A percentile compares a stretch with the other conserved stretches of the same genome.
Evolutionary conservation across 2,329 filamentous ascomycete species (phyloP).

Genomic region (Phaeosphaeria sp.): DNA sequence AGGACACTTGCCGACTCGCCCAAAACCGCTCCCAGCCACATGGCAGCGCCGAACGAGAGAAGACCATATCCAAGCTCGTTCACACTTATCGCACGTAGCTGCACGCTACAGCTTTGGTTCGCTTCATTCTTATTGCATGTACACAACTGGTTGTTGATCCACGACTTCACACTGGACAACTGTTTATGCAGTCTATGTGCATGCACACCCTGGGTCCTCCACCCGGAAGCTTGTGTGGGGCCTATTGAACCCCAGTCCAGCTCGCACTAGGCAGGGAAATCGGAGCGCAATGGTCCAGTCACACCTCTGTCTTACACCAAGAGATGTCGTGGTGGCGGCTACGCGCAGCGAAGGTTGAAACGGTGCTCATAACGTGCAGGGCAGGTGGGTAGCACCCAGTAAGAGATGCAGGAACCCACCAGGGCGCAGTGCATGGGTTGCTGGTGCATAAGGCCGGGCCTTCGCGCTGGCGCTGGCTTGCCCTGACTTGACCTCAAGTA

Average conservation of each 20-base stretch:
- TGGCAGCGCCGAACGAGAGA: no score
- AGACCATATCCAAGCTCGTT: not conserved
- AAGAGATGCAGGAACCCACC: slow-evolving; percentile 41
- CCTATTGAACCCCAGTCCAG: slow-evolving; percentile 22
- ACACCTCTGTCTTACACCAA: slow-evolving; percentile 26
- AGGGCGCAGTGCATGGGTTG: slow-evolving; percentile 17
- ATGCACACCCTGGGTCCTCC: slow-evolving; percentile 21
- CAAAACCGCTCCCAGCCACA: not conserved
- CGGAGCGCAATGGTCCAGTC: slow-evolving; percentile 27
- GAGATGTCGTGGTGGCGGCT: slow-evolving; percentile 35
- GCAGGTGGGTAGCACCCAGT: slow-evolving; percentile 35
- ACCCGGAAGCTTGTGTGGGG: slow-evolving; percentile 24
- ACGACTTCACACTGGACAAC: slow-evolving; percentile 14
- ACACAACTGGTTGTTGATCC: not conserved
- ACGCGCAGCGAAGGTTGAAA: slow-evolving; percentile 31
- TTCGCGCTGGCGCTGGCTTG: slow-evolving; percentile 24
- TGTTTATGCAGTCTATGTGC: slow-evolving; percentile 23
- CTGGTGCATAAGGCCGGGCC: slow-evolving; percentile 40
- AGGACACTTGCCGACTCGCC: not conserved
- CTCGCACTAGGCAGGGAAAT: slow-evolving; percentile 25
- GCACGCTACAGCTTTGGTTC: not conserved
- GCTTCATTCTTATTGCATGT: not conserved
- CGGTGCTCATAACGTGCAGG: slow-evolving; percentile 21
- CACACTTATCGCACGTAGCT: not conserved
- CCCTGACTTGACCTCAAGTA: slow-evolving; percentile 20